Evolutionary conservation across 106 monocot species (phyloP).

Genomic region (Ottelia alismoides): DNA sequence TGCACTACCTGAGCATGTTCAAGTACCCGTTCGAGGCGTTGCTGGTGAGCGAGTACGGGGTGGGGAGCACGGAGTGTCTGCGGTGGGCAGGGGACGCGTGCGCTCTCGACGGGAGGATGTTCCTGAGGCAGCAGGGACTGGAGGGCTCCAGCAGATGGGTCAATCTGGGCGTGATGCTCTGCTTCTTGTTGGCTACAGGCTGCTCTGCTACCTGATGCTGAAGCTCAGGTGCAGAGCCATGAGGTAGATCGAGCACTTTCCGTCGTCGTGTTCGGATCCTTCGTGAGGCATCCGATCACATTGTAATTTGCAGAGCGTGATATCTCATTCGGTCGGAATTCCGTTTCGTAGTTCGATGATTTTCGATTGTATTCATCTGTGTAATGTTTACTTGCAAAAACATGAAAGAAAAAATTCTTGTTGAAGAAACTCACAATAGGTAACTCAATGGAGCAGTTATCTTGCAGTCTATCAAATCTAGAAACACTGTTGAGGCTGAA

Average conservation of each 20-base stretch:
- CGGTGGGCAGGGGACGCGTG: slow-evolving; percentile 19
- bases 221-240: slow-evolving; percentile 50
- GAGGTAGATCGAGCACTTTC: slow-evolving; percentile 31
- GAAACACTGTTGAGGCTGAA: no score
- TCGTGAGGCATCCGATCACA: no score
- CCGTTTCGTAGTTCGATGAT: no score
- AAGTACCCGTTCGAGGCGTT: slow-evolving; percentile 95
- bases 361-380: no score
- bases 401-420: no score
- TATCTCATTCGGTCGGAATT: no score
- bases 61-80: slow-evolving; percentile 37
- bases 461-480: no score
- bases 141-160: slow-evolving; percentile 39
- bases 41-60: slow-evolving; percentile 62
- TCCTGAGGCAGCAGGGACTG: slow-evolving; percentile 57
- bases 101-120: slow-evolving; percentile 34
- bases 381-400: no score
- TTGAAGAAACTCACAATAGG: no score
- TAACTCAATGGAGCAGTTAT: no score
- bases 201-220: slow-evolving; percentile 54
- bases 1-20: slow-evolving; percentile 95
- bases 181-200: slow-evolving; percentile 50
- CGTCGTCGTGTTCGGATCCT: no score
- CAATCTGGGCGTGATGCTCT: slow-evolving; percentile 42
- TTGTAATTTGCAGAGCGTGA: no score